phyloP scores from a whole-genome alignment of 2,329 filamentous ascomycete genomes.

The Xylaria sp. region DNA sequence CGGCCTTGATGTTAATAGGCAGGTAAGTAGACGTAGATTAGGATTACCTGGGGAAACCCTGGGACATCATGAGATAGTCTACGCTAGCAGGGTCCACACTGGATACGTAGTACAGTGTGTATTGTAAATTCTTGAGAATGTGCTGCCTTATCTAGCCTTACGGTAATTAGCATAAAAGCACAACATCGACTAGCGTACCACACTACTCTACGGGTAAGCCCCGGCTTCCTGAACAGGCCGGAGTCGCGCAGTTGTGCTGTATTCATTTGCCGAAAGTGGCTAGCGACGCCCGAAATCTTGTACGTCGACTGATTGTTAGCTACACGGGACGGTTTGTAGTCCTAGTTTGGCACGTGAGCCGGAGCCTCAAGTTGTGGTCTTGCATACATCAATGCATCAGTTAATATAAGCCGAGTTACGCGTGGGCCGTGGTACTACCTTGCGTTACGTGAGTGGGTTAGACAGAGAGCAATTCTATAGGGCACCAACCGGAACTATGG shows the following conservation, averaged over 20 bases:
- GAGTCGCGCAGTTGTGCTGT: background rate
- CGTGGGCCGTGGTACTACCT: background rate
- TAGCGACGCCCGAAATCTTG: background rate
- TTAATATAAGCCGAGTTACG: background rate
- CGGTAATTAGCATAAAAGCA: background rate
- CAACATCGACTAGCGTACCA: too few relatives aligned
- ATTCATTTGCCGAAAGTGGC: background rate
- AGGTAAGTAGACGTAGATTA: background rate
- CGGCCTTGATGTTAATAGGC: background rate
- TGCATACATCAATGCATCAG: background rate
- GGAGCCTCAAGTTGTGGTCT: background rate
- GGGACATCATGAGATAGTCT: background rate
- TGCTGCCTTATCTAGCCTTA: too few relatives aligned
- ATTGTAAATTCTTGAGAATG: too few relatives aligned
- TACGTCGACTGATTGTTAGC: background rate
- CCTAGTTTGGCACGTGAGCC: background rate
- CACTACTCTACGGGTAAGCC: too few relatives aligned
- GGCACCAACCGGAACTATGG: background rate
- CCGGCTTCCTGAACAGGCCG: background rate
- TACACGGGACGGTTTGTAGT: background rate
- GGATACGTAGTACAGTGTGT: background rate
- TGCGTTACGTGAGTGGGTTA: background rate
- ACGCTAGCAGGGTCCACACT: background rate
- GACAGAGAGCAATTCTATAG: background rate
- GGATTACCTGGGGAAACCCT: background rate